Base-by-base conservation (phyloP, 805 yeast species). In the Sporopachydermia quercuum region DNA sequence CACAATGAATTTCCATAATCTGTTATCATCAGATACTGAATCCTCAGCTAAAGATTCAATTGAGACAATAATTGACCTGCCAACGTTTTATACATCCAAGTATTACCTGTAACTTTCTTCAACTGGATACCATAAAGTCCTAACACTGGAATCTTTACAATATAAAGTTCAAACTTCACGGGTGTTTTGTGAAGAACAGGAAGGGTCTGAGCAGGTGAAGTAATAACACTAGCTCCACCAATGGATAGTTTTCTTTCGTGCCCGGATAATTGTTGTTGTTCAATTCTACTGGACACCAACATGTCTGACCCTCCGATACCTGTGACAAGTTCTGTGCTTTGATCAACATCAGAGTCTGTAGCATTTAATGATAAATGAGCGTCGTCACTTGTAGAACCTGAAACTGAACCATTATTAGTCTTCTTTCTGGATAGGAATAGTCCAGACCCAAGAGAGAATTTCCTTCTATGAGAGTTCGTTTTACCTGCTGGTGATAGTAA, bases 51-150 rank as follows among this genome's bases (percentile, higher is more conserved):
- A 46, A 82, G 61, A 45, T 78, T 76, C 55, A 83, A 65, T 47
- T 80, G 81, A 43, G 69, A 68, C 57, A 87, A 70, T 38, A 87
- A 80, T 55, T 78, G 84, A 40, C 89, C 77, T 2, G 96, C 96
- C 53, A 87, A 65, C 5, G 86, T 78, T 63, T 89, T 87, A 61
- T 87, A 87, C 61, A 80, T 74, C 96, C 96, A 87, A 1, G 95
- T 84, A 56, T 89, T 86, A 52, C 97, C 97, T 42, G 82, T 70
- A 19, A 87, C 70, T 56, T 87, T 87, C 67, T 89, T 89, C 65
- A 87, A 86, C 57, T 89, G 96, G 37, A 87, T 87, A 58, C 97
- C 97, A 47, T 81, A 86, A 43, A 89, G 65, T 3, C 93, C 85
- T 40, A 87, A 81, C 47, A 87, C 68, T 37, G 95, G 94, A 37